Percentiles rank a stretch among this genome's conserved stretches.
Conservation (phyloP, 768 basidiomycete genomes). For the Phlebiopsis gigantea region DNA sequence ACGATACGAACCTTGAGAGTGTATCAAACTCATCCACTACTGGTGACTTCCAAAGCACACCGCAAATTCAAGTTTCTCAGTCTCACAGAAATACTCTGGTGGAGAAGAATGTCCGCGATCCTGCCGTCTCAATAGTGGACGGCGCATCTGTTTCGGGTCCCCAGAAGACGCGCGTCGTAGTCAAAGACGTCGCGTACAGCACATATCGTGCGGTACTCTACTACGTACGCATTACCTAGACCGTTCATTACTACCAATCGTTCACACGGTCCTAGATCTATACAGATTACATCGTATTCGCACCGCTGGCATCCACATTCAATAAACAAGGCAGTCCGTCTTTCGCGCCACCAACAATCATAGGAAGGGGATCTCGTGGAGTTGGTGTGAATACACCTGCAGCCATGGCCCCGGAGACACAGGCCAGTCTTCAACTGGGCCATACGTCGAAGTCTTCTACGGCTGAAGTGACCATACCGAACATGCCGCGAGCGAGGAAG, state of each 20-base stretch:
- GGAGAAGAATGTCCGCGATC: neutral
- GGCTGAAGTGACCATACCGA: neutral
- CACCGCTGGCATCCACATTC: conserved; percentile 76
- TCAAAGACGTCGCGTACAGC: conserved; percentile 54
- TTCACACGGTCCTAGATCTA: conserved; percentile 52
- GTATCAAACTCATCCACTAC: neutral
- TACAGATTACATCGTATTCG: conserved; percentile 79
- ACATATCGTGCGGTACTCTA: conserved; percentile 69
- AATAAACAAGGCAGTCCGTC: conserved; percentile 18
- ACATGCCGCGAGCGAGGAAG: conserved; percentile 34
- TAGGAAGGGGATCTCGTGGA: neutral
- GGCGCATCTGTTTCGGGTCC: conserved; percentile 32
- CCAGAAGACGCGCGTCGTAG: conserved; percentile 45
- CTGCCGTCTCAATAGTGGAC: neutral
- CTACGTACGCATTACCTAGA: conserved; percentile 43
- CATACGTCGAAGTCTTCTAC: conserved; percentile 5
- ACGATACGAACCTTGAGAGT: neutral
- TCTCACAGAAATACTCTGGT: neutral
- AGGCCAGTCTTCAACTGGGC: conserved; percentile 14
- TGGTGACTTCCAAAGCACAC: neutral
- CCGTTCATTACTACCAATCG: neutral
- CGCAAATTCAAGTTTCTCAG: neutral
- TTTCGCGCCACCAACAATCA: conserved; percentile 11
- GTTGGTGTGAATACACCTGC: conserved; percentile 10
- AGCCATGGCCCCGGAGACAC: conserved; percentile 29